Percentiles rank a stretch among this genome's conserved stretches.
Conservation (phyloP, 768 basidiomycete genomes). For the Phanerochaete carnosa region DNA sequence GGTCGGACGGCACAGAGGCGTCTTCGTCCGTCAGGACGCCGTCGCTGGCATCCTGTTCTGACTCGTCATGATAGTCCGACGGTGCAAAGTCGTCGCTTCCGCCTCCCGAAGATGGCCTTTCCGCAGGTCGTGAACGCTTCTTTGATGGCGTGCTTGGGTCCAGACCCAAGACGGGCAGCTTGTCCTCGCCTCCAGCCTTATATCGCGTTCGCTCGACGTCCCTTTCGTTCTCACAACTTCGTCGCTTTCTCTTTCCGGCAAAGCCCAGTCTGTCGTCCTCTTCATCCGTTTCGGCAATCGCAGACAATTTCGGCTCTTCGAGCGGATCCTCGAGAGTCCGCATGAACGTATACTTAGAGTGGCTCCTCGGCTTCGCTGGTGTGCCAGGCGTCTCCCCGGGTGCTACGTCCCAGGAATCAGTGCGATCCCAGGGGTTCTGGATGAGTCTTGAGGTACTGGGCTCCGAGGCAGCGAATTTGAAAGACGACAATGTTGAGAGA, state of each 20-base stretch:
- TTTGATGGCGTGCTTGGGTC: background rate
- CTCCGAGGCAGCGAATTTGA: background rate
- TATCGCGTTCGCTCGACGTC: background rate
- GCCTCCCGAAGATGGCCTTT: background rate
- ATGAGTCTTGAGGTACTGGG: background rate
- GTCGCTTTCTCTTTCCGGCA: background rate
- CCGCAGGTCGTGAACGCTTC: background rate
- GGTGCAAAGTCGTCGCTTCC: constrained; percentile 15
- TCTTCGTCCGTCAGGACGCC: constrained; percentile 12
- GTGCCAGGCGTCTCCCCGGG: background rate
- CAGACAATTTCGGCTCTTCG: background rate
- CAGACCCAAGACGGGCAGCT: background rate
- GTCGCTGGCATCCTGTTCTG: background rate
- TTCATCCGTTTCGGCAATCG: background rate
- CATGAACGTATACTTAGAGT: background rate
- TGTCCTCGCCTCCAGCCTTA: background rate
- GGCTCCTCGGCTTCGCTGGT: background rate
- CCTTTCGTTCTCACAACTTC: background rate
- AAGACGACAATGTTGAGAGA: background rate
- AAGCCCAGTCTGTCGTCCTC: background rate
- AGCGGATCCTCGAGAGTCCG: background rate
- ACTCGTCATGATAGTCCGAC: background rate
- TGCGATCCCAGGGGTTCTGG: constrained; percentile 28
- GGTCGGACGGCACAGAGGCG: constrained; percentile 9
- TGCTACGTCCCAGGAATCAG: constrained; percentile 3